A percentile compares a stretch with the other conserved stretches of the same genome.
Evolutionary conservation across 768 basidiomycete species (phyloP).

Genomic region (Lactarius deliciosus): DNA sequence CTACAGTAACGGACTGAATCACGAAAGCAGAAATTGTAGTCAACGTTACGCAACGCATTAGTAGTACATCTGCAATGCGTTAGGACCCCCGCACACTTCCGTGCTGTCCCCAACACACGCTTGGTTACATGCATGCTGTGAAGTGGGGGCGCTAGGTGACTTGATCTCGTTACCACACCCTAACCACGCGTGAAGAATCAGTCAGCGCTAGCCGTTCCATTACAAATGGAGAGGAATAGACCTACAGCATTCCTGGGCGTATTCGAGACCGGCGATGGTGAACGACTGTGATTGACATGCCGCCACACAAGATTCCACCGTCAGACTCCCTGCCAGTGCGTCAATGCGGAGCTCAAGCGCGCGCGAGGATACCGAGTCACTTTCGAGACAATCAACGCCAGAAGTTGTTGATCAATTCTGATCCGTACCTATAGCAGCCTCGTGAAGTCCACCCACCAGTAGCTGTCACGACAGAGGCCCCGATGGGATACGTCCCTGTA

Average conservation of each 20-base stretch:
- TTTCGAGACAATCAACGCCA: not conserved
- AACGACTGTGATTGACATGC: conserved; percentile 2
- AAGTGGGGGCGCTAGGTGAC: not conserved
- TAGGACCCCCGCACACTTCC: conserved; percentile 5
- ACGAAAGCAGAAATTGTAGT: too few species aligned
- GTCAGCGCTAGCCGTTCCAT: not conserved
- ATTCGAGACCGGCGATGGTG: conserved; percentile 12
- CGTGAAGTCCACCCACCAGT: conserved; percentile 2
- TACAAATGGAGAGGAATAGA: not conserved
- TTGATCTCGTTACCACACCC: conserved; percentile 16
- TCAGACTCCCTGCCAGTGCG: not conserved
- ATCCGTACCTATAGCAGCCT: conserved; percentile 4
- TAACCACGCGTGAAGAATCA: not conserved
- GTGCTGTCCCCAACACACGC: conserved; percentile 14
- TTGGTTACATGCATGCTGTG: conserved; percentile 15
- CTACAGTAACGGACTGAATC: too few species aligned
- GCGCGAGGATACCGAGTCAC: conserved; percentile 4
- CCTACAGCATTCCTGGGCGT: conserved; percentile 13
- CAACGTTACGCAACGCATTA: not conserved
- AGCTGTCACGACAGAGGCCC: conserved; percentile 1
- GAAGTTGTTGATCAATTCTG: not conserved
- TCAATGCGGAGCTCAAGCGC: conserved; percentile 7
- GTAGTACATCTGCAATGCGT: conserved; percentile 3
- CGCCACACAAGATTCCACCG: conserved; percentile 8
- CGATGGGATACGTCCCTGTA: conserved; percentile 5